phyloP scores from a whole-genome alignment of 1,139 yeast species.

The Pichia terricola region DNA sequence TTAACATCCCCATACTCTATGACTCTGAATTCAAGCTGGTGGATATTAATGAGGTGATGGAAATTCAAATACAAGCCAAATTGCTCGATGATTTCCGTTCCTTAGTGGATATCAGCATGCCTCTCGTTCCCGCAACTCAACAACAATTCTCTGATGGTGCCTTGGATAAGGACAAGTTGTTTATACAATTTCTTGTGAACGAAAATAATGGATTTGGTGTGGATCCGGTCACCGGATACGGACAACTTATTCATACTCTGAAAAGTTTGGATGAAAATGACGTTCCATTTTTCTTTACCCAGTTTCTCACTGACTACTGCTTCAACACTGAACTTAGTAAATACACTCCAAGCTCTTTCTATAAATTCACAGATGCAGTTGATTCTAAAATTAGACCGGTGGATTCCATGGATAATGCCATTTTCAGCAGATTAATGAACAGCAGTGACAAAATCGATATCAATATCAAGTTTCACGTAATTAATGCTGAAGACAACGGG shows the following conservation, averaged over 20 bases:
- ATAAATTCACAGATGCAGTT: constrained; percentile 1
- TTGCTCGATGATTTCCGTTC: constrained; percentile 12
- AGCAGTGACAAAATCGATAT: neutral
- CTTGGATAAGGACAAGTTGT: constrained; percentile 18
- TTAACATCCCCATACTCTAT: constrained; percentile 26
- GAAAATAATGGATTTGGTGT: constrained; percentile 31
- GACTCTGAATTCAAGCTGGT: constrained; percentile 35
- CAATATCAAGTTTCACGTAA: neutral
- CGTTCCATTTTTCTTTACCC: constrained; percentile 52
- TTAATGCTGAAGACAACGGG: too few relatives aligned
- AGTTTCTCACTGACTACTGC: constrained; percentile 45
- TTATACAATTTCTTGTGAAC: constrained; percentile 26
- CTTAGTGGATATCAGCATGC: constrained; percentile 12
- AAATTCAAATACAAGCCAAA: constrained; percentile 31
- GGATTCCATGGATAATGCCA: constrained; percentile 6
- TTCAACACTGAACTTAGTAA: constrained; percentile 37
- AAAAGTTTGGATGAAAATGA: constrained; percentile 45
- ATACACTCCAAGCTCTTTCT: constrained; percentile 15
- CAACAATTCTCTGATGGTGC: constrained; percentile 3
- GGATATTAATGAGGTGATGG: constrained; percentile 36
- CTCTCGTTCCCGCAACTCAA: constrained; percentile 9
- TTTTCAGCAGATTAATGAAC: neutral
- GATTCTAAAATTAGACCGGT: neutral
- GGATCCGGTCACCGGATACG: constrained; percentile 33
- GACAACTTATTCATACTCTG: constrained; percentile 38